These are phyloP conservation scores for Cavenderia fasciculata DNA, from an alignment of 78 protist genomes.

Conservation along the genomic window DNA sequence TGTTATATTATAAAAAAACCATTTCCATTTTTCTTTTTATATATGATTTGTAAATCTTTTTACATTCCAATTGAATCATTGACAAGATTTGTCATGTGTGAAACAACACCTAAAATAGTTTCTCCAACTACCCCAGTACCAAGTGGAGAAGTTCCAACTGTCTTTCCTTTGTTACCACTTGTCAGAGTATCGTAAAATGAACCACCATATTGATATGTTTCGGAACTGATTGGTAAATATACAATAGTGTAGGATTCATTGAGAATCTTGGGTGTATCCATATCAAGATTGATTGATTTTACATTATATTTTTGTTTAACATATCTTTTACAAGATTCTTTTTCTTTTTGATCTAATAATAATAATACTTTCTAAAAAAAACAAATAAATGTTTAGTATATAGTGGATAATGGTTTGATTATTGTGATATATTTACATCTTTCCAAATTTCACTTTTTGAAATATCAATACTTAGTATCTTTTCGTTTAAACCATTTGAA, in stretches of 20 bases:
- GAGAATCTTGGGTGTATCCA: slow-evolving; percentile 10
- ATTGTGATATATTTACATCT: not conserved
- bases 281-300: slow-evolving; percentile 13
- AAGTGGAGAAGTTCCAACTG: slow-evolving; percentile 56
- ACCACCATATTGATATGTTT: slow-evolving; percentile 36
- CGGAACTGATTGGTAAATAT: slow-evolving; percentile 52
- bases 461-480: slow-evolving; percentile 51
- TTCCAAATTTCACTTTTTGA: slow-evolving; percentile 45
- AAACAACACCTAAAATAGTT: slow-evolving; percentile 16
- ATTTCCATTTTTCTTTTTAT: not conserved
- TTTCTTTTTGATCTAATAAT: slow-evolving; percentile 17
- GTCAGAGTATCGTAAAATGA: slow-evolving; percentile 48
- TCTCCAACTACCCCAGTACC: slow-evolving; percentile 65
- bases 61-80: slow-evolving; percentile 31
- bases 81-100: slow-evolving; percentile 28
- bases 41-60: not conserved
- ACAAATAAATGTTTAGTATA: not conserved
- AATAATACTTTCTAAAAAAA: slow-evolving; percentile 14
- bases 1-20: not conserved
- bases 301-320: slow-evolving; percentile 21
- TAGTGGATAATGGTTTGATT: not conserved
- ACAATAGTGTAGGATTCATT: slow-evolving; percentile 21
- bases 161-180: slow-evolving; percentile 55
- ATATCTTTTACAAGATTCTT: slow-evolving; percentile 18
- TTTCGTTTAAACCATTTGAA: not conserved